A percentile compares a stretch with the other conserved stretches of the same genome.
phyloP scores from a whole-genome alignment of 495 filamentous ascomycete species.

The Hypoxylon cercidicola region DNA sequence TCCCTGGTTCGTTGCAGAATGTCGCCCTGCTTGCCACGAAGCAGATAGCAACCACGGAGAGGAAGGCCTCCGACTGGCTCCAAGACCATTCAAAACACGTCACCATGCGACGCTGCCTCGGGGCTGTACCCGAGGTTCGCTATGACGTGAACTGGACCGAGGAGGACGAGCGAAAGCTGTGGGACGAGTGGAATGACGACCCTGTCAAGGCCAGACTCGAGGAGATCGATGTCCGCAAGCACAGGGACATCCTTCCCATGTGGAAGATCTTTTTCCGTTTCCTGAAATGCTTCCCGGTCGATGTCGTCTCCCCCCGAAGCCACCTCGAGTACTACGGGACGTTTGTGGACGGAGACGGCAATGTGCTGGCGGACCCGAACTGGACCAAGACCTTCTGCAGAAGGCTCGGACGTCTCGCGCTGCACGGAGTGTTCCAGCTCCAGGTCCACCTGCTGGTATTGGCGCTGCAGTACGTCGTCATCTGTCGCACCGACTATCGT shows the following conservation, averaged over 20 bases:
- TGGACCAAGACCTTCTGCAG: conserved; percentile 9
- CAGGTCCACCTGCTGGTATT: neutral
- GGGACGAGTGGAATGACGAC: too few species aligned
- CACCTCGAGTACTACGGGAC: neutral
- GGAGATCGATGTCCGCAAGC: neutral
- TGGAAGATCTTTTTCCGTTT: conserved; percentile 2
- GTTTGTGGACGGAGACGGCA: neutral
- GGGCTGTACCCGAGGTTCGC: too few species aligned
- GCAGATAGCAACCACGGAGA: too few species aligned
- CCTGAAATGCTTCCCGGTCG: neutral
- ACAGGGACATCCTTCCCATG: neutral
- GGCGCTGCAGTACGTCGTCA: neutral
- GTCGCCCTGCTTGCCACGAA: too few species aligned
- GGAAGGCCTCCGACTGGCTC: too few species aligned
- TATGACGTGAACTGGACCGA: too few species aligned
- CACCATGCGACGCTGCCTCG: too few species aligned
- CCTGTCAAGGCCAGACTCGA: too few species aligned
- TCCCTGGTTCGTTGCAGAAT: too few species aligned
- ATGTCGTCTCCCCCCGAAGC: neutral
- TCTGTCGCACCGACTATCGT: conserved; percentile 8
- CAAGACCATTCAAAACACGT: too few species aligned
- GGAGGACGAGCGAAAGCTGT: too few species aligned
- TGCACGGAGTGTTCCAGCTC: conserved; percentile 6
- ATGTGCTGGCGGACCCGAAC: neutral
- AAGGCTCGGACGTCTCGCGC: neutral